Evolutionary conservation across 2,329 filamentous ascomycete species (phyloP).

Genomic region (Aspergillus nomiae): DNA sequence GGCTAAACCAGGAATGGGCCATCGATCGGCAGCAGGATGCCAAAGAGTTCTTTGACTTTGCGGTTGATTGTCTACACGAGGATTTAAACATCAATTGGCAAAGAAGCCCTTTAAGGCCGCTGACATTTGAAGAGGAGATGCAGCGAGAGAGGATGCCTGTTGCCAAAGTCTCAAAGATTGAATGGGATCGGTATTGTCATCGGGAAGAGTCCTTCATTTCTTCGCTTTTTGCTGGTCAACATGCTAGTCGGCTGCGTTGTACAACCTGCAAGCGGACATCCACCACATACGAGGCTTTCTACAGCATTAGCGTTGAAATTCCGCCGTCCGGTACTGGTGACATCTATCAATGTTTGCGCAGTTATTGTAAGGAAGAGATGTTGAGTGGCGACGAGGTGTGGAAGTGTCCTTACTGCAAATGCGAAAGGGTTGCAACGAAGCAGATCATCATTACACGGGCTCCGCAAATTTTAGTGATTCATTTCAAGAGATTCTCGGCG

Average conservation of each 20-base stretch:
- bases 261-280: conserved; percentile 63
- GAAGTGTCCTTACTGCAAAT: conserved; percentile 75
- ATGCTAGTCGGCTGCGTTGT: conserved; percentile 63
- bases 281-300: conserved; percentile 70
- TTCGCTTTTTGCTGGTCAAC: conserved; percentile 74
- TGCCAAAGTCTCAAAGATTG: conserved; percentile 67
- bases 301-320: conserved; percentile 71
- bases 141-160: conserved; percentile 62
- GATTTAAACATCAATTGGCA: conserved; percentile 76
- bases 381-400: conserved; percentile 68
- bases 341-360: conserved; percentile 69
- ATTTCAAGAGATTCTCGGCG: conserved; percentile 71
- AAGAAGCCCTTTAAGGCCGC: conserved; percentile 57
- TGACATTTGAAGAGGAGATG: conserved; percentile 63
- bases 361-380: conserved; percentile 68
- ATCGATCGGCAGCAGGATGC: conserved; percentile 83
- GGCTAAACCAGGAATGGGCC: conserved; percentile 68
- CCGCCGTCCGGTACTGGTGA: conserved; percentile 61
- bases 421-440: conserved; percentile 67
- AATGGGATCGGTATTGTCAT: conserved; percentile 72
- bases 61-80: conserved; percentile 79
- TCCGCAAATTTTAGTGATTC: conserved; percentile 76
- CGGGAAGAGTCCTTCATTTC: conserved; percentile 76
- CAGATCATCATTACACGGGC: conserved; percentile 74
- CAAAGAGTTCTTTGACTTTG: conserved; percentile 83